Evolutionary conservation across 495 filamentous ascomycete genomes (phyloP).

Genomic region (Clavariopsis aquatica): DNA sequence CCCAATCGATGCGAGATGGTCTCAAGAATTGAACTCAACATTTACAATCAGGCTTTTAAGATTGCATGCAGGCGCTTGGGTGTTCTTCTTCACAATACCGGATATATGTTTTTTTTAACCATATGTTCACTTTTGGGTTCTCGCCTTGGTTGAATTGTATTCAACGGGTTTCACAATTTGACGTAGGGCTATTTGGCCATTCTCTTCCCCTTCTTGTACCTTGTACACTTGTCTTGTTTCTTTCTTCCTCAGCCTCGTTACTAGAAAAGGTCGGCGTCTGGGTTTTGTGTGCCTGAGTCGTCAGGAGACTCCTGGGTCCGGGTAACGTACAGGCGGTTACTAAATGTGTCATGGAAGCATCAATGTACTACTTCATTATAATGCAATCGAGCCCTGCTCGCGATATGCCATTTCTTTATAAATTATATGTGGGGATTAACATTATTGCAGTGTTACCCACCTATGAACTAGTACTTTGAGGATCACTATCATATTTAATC

Average conservation of each 20-base stretch:
- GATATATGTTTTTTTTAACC: neutral
- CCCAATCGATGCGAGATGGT: conserved; percentile 87
- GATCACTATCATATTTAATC: too few relatives aligned
- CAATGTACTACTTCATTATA: conserved; percentile 10
- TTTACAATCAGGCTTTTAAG: neutral
- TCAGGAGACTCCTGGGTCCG: neutral
- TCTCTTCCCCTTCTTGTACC: conserved; percentile 23
- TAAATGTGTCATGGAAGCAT: conserved; percentile 3
- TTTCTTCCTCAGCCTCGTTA: conserved; percentile 1
- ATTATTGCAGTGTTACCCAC: too few relatives aligned
- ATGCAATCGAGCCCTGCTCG: conserved; percentile 6
- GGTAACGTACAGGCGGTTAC: neutral
- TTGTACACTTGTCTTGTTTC: neutral
- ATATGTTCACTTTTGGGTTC: conserved; percentile 1
- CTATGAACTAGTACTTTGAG: too few relatives aligned
- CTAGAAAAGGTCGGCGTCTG: conserved; percentile 21
- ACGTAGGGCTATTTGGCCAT: conserved; percentile 2
- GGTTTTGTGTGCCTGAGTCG: neutral
- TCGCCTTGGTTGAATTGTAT: conserved; percentile 9
- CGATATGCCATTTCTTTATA: neutral
- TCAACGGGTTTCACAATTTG: neutral
- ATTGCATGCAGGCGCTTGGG: conserved; percentile 12
- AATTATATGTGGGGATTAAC: neutral
- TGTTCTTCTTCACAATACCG: neutral
- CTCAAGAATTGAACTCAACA: conserved; percentile 49